Base-by-base conservation (phyloP, 2,329 filamentous ascomycete genomes). In the Hypoxylon sp. region DNA sequence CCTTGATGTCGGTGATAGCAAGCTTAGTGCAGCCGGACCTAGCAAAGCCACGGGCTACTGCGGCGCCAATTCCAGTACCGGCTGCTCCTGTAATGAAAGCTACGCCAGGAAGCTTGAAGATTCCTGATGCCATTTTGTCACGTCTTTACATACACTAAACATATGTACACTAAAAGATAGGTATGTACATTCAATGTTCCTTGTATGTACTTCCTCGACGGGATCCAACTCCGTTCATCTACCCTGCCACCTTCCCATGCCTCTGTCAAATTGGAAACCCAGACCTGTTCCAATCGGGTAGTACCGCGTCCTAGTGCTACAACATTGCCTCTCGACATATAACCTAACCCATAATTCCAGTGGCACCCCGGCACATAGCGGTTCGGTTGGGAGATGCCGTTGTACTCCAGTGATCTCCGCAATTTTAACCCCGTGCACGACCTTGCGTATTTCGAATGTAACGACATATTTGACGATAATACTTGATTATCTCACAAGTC, bases 1-100 rank as follows among this genome's bases (percentile, higher is more conserved):
- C 79, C 0, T 85, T 82, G 60, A 87, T 77, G 68, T 89, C 86
- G 11, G 85, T 87, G 53, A 89, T 84, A 49, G 83, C 84, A 11
- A 89, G 79, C n/a, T 77, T 78, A 0, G 80, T 75, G 73, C 85
- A 87, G 11, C 86, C 86, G 0, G 82, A 82, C 1, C 74, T 76
- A 1, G 81, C 85, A 72, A 89, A 87, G 0, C 81, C 84, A 62
- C 76, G 82, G 9, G 83, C 83, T 1, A 86, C 82, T 0, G 86
- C 85, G 2, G 83, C 83, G 2, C 86, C 87, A 65, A 89, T 89
- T 32, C 87, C 86, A 68, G 81, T 83, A 10, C 82, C 83, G 4
- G 81, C 83, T 9, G 83, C 83, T 14, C 83, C 83, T 0, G 83
- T 85, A 52, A 86, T 75, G 17, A 85, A 72, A 4, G 80, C 83